A percentile compares a stretch with the other conserved stretches of the same genome.
phyloP scores from a whole-genome alignment of 2,329 filamentous ascomycete species.

The Verticillium nubilum region DNA sequence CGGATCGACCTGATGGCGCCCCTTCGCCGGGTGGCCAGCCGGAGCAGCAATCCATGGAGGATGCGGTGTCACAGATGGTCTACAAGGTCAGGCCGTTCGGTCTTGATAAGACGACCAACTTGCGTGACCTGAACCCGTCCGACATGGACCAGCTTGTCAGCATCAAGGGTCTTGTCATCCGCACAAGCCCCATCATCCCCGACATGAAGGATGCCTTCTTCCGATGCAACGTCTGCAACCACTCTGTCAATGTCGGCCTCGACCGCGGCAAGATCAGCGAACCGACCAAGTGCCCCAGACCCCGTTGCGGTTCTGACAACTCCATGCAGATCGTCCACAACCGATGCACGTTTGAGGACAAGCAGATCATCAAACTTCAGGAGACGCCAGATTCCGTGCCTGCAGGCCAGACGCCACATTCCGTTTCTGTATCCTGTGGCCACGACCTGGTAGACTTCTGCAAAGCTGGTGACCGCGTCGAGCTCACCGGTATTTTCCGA shows the following conservation, averaged over 20 bases:
- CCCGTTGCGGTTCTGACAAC: slow-evolving; percentile 77
- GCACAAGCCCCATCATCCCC: slow-evolving; percentile 91
- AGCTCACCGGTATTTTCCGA: slow-evolving; percentile 95
- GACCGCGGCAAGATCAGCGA: slow-evolving; percentile 96
- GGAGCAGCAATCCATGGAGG: slow-evolving; percentile 59
- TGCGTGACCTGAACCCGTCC: slow-evolving; percentile 89
- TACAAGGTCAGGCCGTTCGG: slow-evolving; percentile 90
- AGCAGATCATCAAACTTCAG: slow-evolving; percentile 97
- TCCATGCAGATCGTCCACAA: slow-evolving; percentile 99
- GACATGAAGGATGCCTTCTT: slow-evolving; percentile 99
- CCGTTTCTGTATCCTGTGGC: slow-evolving; percentile 92
- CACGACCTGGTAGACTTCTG: slow-evolving; percentile 96
- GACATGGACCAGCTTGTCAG: slow-evolving; percentile 84
- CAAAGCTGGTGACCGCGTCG: slow-evolving; percentile 93
- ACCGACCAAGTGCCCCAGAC: slow-evolving; percentile 81
- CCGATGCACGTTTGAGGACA: slow-evolving; percentile 88
- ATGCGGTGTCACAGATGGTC: slow-evolving; percentile 71
- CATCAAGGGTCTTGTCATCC: slow-evolving; percentile 93
- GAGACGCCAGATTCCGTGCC: slow-evolving; percentile 95
- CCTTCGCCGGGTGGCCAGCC: slow-evolving; percentile 37
- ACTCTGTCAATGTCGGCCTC: slow-evolving; percentile 84
- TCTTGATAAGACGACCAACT: slow-evolving; percentile 78
- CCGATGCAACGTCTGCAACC: slow-evolving; percentile 87
- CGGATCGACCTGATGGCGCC: slow-evolving; percentile 56
- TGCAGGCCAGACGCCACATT: slow-evolving; percentile 94